Evolutionary conservation across 306 rosid genomes (phyloP), one percentile per base, ranked within the genome.

Genomic region (Mucuna pruriens): DNA sequence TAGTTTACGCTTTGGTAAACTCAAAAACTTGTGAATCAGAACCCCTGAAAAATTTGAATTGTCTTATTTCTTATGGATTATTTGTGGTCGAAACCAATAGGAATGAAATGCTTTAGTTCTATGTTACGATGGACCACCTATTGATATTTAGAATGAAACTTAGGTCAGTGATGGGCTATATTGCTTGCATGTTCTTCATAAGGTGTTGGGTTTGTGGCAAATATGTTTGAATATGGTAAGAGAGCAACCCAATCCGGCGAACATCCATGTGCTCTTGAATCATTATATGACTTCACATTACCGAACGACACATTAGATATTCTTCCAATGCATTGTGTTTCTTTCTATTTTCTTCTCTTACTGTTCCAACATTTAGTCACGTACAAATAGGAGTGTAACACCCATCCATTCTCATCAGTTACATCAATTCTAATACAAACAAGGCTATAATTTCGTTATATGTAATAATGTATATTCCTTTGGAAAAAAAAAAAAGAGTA

Each of bases 251-350:
- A 79, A 64, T 64, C 17, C 51, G 29, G 10, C 34, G 60, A 68
- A 79, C 83, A 79, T 58, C 68, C 80, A 83, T 61, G 82, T 71
- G 74, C 38, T 40, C 51, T n/a, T 62, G 36, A 63, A 62, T 45
- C 61, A 20, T 15, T 36, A 62, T 49, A 60, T 36, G 46, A 40
- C 33, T 44, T 64, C 13, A 25, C 61, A 74, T 13, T 51, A 74
- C 73, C 49, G 6, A 62, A 62, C 23, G 3, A 12, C 7, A 22
- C 29, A 34, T 49, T 36, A 29, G 49, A 66, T 51, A 34, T 66
- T 64, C 38, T 65, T 65, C 9, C 65, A 13, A 22, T 52, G n/a
- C 29, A 29, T 4, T 70, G 3, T 13, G 42, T n/a, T 46, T 48
- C 45, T 26, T 45, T 44, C 60, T 45, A 7, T 25, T 45, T 38